Evolutionary conservation across 164 flowering plant genomes (phyloP).

Genomic region (Tetrastigma voinierianum): DNA sequence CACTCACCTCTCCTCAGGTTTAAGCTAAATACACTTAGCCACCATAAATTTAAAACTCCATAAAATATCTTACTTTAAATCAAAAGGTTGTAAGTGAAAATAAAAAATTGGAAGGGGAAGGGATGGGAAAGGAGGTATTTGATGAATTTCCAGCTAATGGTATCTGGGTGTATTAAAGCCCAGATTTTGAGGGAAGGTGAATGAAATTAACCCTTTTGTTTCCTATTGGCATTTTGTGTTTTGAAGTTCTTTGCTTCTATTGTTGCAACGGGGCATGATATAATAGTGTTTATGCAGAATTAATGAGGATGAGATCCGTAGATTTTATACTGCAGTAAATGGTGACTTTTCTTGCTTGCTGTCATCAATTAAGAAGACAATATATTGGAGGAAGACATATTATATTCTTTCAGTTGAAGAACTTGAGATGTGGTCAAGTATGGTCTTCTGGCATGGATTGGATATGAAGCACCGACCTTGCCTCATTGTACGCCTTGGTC

Average conservation of each 20-base stretch:
- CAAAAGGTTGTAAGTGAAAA: no score
- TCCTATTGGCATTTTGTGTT: neutral
- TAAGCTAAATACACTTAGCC: no score
- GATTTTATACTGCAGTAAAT: slow-evolving; percentile 72
- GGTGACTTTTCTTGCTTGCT: slow-evolving; percentile 64
- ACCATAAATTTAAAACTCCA: no score
- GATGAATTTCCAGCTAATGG: no score
- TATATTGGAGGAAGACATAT: slow-evolving; percentile 87
- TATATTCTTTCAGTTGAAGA: slow-evolving; percentile 65
- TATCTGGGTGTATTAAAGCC: no score
- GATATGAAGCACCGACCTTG: slow-evolving; percentile 73
- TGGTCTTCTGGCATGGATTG: slow-evolving; percentile 88
- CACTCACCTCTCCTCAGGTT: no score
- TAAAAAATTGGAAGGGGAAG: no score
- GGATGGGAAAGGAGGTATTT: no score
- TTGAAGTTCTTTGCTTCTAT: slow-evolving; percentile 6
- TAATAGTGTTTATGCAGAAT: slow-evolving; percentile 54
- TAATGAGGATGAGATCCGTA: slow-evolving; percentile 70
- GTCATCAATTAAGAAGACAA: slow-evolving; percentile 77
- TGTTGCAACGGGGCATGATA: slow-evolving; percentile 18
- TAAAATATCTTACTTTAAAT: no score
- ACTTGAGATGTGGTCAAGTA: slow-evolving; percentile 73
- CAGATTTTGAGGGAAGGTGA: no score
- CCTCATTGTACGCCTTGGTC: slow-evolving; percentile 83
- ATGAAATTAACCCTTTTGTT: neutral